These are phyloP conservation scores for Pseudonectria buxi DNA, from an alignment of 2,329 filamentous ascomycete species.

Conservation along the genomic window DNA sequence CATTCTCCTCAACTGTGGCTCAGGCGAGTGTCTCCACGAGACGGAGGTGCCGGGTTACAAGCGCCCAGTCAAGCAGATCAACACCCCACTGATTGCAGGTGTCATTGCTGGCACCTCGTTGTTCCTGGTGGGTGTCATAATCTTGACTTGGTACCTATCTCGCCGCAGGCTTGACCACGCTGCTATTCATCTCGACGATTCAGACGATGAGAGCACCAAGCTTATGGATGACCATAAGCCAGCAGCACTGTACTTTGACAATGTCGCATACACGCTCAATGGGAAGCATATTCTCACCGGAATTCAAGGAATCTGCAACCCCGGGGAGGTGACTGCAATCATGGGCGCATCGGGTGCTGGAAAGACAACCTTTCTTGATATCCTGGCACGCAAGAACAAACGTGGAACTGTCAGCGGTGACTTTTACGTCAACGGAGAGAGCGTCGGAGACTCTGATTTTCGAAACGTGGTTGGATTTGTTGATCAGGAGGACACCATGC, in stretches of 20 bases:
- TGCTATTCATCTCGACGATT: conserved; percentile 77
- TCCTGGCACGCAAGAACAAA: conserved; percentile 95
- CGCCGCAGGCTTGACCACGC: conserved; percentile 65
- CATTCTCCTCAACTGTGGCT: conserved; percentile 73
- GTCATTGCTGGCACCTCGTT: conserved; percentile 82
- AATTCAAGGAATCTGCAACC: conserved; percentile 80
- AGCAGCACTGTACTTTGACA: conserved; percentile 78
- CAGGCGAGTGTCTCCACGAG: conserved; percentile 88
- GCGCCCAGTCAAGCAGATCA: conserved; percentile 86
- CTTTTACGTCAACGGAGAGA: conserved; percentile 91
- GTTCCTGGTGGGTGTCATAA: conserved; percentile 80
- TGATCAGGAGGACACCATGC: conserved; percentile 95
- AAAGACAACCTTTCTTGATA: conserved; percentile 95
- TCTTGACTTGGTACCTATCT: conserved; percentile 82
- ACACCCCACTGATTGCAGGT: conserved; percentile 89
- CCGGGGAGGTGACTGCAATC: conserved; percentile 92
- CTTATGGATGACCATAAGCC: conserved; percentile 90
- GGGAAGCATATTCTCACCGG: conserved; percentile 77
- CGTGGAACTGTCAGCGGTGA: conserved; percentile 70
- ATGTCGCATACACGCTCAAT: conserved; percentile 80
- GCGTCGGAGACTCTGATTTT: conserved; percentile 76
- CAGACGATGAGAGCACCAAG: conserved; percentile 79
- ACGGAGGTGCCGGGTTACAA: conserved; percentile 90
- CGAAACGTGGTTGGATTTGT: conserved; percentile 93
- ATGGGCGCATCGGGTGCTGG: conserved; percentile 98